Conservation (phyloP, 768 basidiomycete genomes). For the Suillus paluster region DNA sequence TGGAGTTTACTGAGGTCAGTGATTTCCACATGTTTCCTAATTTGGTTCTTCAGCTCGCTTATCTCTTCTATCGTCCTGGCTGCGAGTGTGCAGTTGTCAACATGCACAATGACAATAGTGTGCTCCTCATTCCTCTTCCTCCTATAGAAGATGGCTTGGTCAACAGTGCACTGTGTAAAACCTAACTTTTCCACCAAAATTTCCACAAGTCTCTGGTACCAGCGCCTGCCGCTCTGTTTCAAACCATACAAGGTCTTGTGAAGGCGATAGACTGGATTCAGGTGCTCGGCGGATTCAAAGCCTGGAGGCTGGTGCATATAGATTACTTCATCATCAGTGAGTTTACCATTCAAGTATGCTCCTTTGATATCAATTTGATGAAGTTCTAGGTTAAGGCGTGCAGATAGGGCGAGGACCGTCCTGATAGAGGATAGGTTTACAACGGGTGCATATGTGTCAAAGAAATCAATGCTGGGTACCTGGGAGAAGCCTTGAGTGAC, state of each 20-base stretch:
- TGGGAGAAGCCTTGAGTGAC: conserved; percentile 47
- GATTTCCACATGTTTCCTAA: conserved; percentile 33
- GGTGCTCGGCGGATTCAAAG: background rate
- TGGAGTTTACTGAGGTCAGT: conserved; percentile 32
- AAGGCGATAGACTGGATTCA: conserved; percentile 5
- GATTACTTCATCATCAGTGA: conserved; percentile 25
- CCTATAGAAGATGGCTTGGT: conserved; percentile 29
- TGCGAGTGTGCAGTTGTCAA: conserved; percentile 41
- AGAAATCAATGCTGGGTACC: conserved; percentile 47
- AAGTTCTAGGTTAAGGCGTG: conserved; percentile 23
- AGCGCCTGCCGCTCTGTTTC: conserved; percentile 25
- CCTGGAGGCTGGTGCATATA: conserved; percentile 35
- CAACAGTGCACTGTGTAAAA: conserved; percentile 16
- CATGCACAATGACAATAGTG: conserved; percentile 20
- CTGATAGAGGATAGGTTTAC: conserved; percentile 28
- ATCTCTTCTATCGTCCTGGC: conserved; percentile 11
- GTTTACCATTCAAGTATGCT: conserved; percentile 28
- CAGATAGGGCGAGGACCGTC: conserved; percentile 28
- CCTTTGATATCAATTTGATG: conserved; percentile 30
- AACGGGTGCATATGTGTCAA: conserved; percentile 40
- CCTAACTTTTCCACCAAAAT: conserved; percentile 9
- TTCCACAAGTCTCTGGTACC: conserved; percentile 19
- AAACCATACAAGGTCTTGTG: conserved; percentile 33
- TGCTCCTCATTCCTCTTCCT: no score
- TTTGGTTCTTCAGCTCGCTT: conserved; percentile 13